phyloP scores from a whole-genome alignment of 2,329 filamentous ascomycete species.

The Lecanicillium sp. region DNA sequence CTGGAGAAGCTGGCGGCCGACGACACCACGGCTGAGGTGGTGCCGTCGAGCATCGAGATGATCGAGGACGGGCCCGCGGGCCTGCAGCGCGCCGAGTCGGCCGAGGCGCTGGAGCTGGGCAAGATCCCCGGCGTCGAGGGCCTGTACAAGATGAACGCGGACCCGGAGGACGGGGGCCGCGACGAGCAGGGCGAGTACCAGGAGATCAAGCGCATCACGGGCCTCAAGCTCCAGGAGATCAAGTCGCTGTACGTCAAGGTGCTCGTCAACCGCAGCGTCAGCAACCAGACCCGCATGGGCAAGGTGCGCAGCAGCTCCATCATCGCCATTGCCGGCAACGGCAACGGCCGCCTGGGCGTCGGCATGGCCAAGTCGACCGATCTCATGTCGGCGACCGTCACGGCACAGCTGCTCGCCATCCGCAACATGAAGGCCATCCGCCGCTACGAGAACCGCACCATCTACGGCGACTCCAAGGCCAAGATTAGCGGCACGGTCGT shows the following conservation, averaged over 20 bases:
- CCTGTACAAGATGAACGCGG: conserved; percentile 41
- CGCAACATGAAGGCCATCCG: conserved; percentile 89
- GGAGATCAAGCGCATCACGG: conserved; percentile 49
- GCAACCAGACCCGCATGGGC: conserved; percentile 93
- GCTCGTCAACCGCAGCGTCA: conserved; percentile 67
- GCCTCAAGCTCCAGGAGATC: conserved; percentile 48
- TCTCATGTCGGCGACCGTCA: conserved; percentile 56
- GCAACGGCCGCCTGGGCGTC: conserved; percentile 76
- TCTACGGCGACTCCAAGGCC: conserved; percentile 74
- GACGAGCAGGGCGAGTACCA: conserved; percentile 47
- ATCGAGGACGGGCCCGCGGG: conserved; percentile 32
- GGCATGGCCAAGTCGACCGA: conserved; percentile 88
- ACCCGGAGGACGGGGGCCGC: conserved; percentile 44
- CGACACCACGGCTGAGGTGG: conserved; percentile 26
- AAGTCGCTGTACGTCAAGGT: conserved; percentile 59
- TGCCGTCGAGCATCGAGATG: conserved; percentile 31
- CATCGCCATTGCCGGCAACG: conserved; percentile 79
- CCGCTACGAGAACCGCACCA: conserved; percentile 86
- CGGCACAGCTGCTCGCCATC: conserved; percentile 76
- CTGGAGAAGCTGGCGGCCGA: conserved; percentile 28
- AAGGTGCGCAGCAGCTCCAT: conserved; percentile 76
- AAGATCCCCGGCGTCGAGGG: conserved; percentile 49
- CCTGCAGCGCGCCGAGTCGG: conserved; percentile 31
- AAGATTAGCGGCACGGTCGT: conserved; percentile 89
- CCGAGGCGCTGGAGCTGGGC: conserved; percentile 44